These are phyloP conservation scores for Mucor ambiguus DNA, from an alignment of 371 early-diverging fungal species.

Conservation along the genomic window DNA sequence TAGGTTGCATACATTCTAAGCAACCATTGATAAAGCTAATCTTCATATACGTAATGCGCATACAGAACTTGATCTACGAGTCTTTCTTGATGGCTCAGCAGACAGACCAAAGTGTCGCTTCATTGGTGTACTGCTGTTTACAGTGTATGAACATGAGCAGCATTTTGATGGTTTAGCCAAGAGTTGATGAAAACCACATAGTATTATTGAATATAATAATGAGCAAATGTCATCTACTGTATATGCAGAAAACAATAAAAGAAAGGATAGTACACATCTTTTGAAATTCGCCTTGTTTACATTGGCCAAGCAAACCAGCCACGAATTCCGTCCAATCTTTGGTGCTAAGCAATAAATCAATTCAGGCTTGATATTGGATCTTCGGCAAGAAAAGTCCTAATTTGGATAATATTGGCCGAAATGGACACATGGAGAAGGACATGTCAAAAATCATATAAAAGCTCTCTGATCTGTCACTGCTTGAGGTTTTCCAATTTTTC, in stretches of 20 bases:
- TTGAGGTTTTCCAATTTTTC: neutral
- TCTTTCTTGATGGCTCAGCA: neutral
- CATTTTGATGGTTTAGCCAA: too few species aligned
- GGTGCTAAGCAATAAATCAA: neutral
- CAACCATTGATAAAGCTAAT: neutral
- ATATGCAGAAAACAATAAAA: neutral
- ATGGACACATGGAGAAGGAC: neutral
- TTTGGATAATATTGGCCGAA: conserved; percentile 18
- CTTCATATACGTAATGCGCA: neutral
- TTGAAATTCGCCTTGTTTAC: neutral
- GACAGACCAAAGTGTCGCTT: neutral
- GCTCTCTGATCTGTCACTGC: neutral
- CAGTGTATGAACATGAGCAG: too few species aligned
- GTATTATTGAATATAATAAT: neutral
- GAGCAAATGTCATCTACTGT: neutral
- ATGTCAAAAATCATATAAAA: conserved; percentile 2
- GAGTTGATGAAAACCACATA: too few species aligned
- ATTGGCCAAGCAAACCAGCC: neutral
- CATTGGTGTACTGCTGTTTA: neutral
- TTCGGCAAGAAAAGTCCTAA: conserved; percentile 11
- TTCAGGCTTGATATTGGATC: neutral
- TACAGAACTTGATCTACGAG: neutral
- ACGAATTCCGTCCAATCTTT: neutral
- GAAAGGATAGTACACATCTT: neutral
- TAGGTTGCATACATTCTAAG: neutral